phyloP scores from a whole-genome alignment of 768 basidiomycete species.

The Podaxis carcinomalis region DNA sequence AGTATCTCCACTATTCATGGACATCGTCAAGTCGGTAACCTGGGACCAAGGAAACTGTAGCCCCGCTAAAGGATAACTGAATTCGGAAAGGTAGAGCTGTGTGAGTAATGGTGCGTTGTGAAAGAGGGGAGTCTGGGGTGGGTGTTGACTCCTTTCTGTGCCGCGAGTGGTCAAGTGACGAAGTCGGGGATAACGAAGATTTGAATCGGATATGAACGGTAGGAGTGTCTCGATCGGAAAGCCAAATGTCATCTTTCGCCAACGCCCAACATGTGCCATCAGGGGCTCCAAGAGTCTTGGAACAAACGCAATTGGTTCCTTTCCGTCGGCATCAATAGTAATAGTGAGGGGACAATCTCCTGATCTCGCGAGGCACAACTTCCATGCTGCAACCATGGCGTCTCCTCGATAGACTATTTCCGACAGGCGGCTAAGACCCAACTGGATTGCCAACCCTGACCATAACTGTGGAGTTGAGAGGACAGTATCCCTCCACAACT shows the following conservation, averaged over 20 bases:
- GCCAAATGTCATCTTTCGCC: neutral
- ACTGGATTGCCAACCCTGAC: neutral
- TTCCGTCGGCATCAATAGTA: neutral
- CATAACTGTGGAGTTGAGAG: neutral
- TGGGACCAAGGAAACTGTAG: conserved; percentile 3
- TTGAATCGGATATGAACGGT: neutral
- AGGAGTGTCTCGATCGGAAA: neutral
- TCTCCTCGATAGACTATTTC: neutral
- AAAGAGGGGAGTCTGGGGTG: neutral
- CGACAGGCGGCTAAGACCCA: neutral
- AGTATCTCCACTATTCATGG: neutral
- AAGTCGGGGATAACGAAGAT: neutral
- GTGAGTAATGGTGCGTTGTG: conserved; percentile 1
- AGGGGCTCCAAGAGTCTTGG: neutral
- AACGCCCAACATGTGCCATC: neutral
- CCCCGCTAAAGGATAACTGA: neutral
- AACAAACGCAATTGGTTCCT: neutral
- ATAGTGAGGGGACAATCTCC: neutral
- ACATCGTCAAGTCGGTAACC: neutral
- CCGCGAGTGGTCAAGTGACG: neutral
- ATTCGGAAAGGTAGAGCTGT: neutral
- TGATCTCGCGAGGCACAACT: neutral
- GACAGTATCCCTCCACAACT: neutral
- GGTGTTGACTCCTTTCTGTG: neutral
- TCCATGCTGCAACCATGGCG: neutral